These are phyloP conservation scores for Abrus precatorius DNA, from an alignment of 306 rosid species.

Conservation along the genomic window DNA sequence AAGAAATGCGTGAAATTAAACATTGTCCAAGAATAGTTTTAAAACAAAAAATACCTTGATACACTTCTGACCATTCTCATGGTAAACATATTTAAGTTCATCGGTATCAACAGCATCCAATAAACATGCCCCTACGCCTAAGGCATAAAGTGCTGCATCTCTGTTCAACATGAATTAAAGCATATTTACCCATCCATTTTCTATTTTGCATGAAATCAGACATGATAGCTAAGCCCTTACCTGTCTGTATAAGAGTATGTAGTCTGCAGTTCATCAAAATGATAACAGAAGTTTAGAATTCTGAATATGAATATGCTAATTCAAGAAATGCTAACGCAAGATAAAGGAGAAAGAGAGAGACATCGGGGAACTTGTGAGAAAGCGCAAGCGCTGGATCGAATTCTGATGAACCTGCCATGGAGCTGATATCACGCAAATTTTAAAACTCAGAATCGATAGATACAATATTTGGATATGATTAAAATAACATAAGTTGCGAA, in stretches of 20 bases:
- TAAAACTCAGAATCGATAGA: neutral
- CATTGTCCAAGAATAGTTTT: neutral
- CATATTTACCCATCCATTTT: neutral
- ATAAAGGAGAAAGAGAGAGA: conserved; percentile 30
- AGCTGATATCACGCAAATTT: conserved; percentile 1
- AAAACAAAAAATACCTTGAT: conserved; percentile 65
- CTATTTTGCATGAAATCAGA: conserved; percentile 4
- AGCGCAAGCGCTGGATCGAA: conserved; percentile 67
- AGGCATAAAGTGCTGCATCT: conserved; percentile 86
- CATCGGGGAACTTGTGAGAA: conserved; percentile 84
- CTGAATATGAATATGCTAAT: neutral
- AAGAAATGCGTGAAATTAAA: conserved; percentile 20
- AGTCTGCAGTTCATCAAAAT: conserved; percentile 58
- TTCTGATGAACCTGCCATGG: conserved; percentile 52
- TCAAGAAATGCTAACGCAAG: neutral
- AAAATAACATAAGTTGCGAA: too few species aligned
- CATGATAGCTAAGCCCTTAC: conserved; percentile 47
- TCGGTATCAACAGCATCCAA: conserved; percentile 77
- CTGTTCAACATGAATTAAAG: conserved; percentile 52
- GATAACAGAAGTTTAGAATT: conserved; percentile 32
- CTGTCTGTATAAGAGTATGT: conserved; percentile 73
- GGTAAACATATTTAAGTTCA: conserved; percentile 89
- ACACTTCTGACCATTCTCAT: conserved; percentile 73
- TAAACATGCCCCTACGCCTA: conserved; percentile 87
- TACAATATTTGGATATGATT: neutral